A percentile compares a stretch with the other conserved stretches of the same genome.
These are phyloP conservation scores for Fusarium cicatricum DNA, from an alignment of 2,329 filamentous ascomycete species.

Conservation along the genomic window DNA sequence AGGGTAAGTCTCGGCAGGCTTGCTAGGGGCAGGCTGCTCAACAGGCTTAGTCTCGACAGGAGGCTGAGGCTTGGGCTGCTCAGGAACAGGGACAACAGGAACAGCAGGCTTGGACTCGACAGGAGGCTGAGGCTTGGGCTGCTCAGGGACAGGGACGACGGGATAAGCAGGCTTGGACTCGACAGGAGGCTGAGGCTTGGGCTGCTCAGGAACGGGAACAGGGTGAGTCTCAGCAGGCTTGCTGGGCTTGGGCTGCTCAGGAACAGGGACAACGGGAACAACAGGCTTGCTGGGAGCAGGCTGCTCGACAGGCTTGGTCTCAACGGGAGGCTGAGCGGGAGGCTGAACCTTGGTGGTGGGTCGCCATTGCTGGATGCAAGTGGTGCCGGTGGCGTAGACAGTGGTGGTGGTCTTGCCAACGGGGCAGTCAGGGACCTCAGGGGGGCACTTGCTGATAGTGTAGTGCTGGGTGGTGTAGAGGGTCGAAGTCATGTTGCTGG, in stretches of 20 bases:
- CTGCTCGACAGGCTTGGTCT: neutral
- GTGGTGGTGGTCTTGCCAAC: slow-evolving; percentile 11
- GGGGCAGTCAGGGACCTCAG: slow-evolving; percentile 8
- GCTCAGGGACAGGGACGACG: neutral
- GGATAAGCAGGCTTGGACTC: neutral
- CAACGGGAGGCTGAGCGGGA: neutral
- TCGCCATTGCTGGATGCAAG: slow-evolving; percentile 10
- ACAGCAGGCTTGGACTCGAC: no score
- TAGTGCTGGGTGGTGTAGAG: slow-evolving; percentile 32
- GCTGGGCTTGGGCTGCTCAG: neutral
- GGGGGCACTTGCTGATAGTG: slow-evolving; percentile 13
- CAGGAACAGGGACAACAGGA: no score
- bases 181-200: neutral
- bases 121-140: neutral
- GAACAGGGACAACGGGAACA: neutral
- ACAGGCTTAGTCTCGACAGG: no score
- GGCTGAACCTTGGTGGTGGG: slow-evolving; percentile 4
- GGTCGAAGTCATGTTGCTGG: slow-evolving; percentile 21
- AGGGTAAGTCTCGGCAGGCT: neutral
- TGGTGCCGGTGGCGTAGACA: slow-evolving; percentile 24
- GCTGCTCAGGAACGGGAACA: neutral
- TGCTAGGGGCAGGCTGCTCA: neutral
- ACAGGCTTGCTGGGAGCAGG: neutral
- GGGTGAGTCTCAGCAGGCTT: neutral
- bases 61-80: neutral